Evolutionary conservation across 2,329 filamentous ascomycete species (phyloP).

Genomic region (Parasarocladium wereldwijsianum): DNA sequence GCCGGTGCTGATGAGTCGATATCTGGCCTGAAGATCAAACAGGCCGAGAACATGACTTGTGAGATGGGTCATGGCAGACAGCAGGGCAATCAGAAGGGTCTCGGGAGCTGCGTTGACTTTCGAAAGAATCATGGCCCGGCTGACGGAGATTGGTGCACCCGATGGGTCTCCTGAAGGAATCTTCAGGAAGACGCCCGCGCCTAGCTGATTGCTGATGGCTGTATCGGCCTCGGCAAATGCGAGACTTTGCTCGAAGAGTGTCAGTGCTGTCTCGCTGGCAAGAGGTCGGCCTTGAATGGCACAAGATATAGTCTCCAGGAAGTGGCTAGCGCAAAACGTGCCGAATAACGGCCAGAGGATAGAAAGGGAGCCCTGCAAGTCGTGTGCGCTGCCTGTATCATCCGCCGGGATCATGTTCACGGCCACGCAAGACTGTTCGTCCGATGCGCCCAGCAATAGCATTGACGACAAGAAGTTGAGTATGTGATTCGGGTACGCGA

Average conservation of each 20-base stretch:
- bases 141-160: slow-evolving; percentile 28
- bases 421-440: slow-evolving; percentile 60
- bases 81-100: slow-evolving; percentile 68
- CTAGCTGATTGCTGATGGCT: slow-evolving; percentile 66
- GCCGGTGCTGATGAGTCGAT: slow-evolving; percentile 72
- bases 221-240: slow-evolving; percentile 93
- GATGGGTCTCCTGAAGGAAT: no score
- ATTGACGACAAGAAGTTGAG: slow-evolving; percentile 59
- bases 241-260: slow-evolving; percentile 86
- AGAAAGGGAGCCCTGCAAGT: slow-evolving; percentile 64
- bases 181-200: slow-evolving; percentile 48
- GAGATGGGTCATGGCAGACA: slow-evolving; percentile 82
- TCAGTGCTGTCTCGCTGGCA: slow-evolving; percentile 85
- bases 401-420: slow-evolving; percentile 53
- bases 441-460: slow-evolving; percentile 59
- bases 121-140: slow-evolving; percentile 53
- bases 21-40: slow-evolving; percentile 62
- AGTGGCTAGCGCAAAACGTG: slow-evolving; percentile 60
- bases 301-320: slow-evolving; percentile 77
- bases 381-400: slow-evolving; percentile 30
- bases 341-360: slow-evolving; percentile 62
- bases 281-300: slow-evolving; percentile 72
- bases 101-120: slow-evolving; percentile 82
- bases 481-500: slow-evolving; percentile 52
- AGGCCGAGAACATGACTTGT: slow-evolving; percentile 74